Evolutionary conservation across 2,329 filamentous ascomycete genomes (phyloP).

Genomic region (Dactylellina cionopaga): DNA sequence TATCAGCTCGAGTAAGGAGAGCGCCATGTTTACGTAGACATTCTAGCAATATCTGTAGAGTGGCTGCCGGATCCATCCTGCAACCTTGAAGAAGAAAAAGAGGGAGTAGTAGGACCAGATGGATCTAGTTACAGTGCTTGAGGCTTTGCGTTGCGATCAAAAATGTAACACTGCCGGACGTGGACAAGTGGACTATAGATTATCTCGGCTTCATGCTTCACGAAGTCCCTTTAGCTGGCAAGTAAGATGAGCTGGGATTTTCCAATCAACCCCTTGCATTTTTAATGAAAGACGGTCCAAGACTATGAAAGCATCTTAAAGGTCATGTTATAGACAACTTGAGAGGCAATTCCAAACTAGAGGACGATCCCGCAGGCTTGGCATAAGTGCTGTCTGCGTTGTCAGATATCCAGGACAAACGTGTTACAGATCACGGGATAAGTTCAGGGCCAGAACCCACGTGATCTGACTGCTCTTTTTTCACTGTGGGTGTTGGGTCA

Average conservation of each 20-base stretch:
- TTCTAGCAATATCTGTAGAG: constrained; percentile 62
- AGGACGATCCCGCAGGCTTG: too few relatives aligned
- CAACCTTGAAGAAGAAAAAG: background rate
- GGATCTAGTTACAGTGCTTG: too few relatives aligned
- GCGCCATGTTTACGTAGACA: constrained; percentile 63
- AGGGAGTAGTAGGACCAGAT: too few relatives aligned
- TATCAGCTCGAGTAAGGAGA: constrained; percentile 62
- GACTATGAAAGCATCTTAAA: too few relatives aligned
- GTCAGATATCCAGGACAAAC: constrained; percentile 3
- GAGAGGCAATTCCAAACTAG: too few relatives aligned
- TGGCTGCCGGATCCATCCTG: constrained; percentile 21
- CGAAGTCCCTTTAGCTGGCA: background rate
- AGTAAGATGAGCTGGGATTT: background rate
- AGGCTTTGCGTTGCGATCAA: constrained; percentile 22
- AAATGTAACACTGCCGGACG: constrained; percentile 27
- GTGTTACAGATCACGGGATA: background rate
- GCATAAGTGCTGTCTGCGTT: background rate
- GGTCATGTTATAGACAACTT: too few relatives aligned
- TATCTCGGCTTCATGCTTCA: background rate
- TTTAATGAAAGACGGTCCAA: background rate
- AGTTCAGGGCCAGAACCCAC: constrained; percentile 29
- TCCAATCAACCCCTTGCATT: background rate
- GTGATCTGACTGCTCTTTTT: constrained; percentile 52
- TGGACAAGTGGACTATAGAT: too few relatives aligned
- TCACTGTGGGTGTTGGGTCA: constrained; percentile 25